phyloP scores from a whole-genome alignment of 2,329 filamentous ascomycete genomes.

The Stemphylium beticola region DNA sequence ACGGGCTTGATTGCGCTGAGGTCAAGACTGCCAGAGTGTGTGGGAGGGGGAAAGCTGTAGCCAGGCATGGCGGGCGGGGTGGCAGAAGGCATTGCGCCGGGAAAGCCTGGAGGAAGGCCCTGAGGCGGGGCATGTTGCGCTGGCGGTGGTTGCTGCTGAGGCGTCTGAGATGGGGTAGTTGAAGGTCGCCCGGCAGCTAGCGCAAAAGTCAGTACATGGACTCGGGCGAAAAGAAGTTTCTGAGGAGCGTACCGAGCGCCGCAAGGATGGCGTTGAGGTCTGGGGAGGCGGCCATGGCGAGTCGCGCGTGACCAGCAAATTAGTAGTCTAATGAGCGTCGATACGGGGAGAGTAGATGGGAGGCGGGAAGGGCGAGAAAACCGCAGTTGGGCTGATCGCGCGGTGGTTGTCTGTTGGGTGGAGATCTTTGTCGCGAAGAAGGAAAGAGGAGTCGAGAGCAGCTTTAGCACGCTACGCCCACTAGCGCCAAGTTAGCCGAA shows the following conservation, averaged over 20 bases:
- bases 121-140: slow-evolving; percentile 53
- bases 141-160: slow-evolving; percentile 49
- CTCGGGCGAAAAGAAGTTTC: neutral
- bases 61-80: slow-evolving; percentile 51
- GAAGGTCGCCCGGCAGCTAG: slow-evolving; percentile 55
- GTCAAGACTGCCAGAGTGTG: slow-evolving; percentile 77
- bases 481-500: slow-evolving; percentile 13
- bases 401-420: slow-evolving; percentile 18
- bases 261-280: slow-evolving; percentile 49
- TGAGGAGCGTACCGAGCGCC: slow-evolving; percentile 42
- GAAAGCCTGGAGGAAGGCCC: slow-evolving; percentile 53
- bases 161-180: slow-evolving; percentile 56
- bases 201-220: slow-evolving; percentile 14
- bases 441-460: slow-evolving; percentile 21
- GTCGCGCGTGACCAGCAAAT: slow-evolving; percentile 8
- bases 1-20: slow-evolving; percentile 79
- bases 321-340: slow-evolving; percentile 6
- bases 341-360: neutral
- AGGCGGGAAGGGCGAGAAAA: neutral
- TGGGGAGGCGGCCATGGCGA: slow-evolving; percentile 44
- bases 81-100: slow-evolving; percentile 49
- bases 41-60: slow-evolving; percentile 69
- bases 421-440: slow-evolving; percentile 19
- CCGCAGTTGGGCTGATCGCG: slow-evolving; percentile 12
- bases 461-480: slow-evolving; percentile 7